Conservation (phyloP, 352 stramenopile genomes). For the Aphanomyces invadans region DNA sequence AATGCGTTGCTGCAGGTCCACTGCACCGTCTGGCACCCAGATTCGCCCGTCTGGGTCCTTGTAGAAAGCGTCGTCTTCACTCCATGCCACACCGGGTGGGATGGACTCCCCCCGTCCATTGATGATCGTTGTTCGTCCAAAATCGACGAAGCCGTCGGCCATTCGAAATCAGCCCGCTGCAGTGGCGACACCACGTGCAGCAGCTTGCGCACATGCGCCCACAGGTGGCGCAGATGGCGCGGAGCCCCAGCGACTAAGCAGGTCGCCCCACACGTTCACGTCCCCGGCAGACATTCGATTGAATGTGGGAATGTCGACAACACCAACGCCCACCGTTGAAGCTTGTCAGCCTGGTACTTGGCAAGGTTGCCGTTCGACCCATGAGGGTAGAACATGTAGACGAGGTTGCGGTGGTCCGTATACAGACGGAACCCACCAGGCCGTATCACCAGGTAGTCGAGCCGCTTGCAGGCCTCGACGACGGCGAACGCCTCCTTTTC, state of each 20-base stretch:
- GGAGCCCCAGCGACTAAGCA: slow-evolving; percentile 29
- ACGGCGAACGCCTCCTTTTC: slow-evolving; percentile 31
- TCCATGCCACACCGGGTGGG: slow-evolving; percentile 1
- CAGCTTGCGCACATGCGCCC: not conserved
- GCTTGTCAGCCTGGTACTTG: slow-evolving; percentile 32
- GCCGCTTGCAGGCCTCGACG: slow-evolving; percentile 27
- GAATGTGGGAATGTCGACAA: slow-evolving; percentile 27
- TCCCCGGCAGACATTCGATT: slow-evolving; percentile 29
- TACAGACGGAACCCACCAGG: slow-evolving; percentile 24
- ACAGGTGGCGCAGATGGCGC: not conserved
- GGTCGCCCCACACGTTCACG: slow-evolving; percentile 31
- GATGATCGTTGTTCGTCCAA: not conserved
- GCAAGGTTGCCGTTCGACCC: slow-evolving; percentile 12
- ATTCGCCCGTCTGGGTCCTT: slow-evolving; percentile 13
- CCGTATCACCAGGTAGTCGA: slow-evolving; percentile 27
- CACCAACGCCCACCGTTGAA: slow-evolving; percentile 27
- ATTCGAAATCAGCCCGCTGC: slow-evolving; percentile 1
- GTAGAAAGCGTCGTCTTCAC: not conserved
- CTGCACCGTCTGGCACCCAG: slow-evolving; percentile 27
- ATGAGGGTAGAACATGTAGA: slow-evolving; percentile 29
- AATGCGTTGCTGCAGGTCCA: slow-evolving; percentile 25
- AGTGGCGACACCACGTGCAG: slow-evolving; percentile 5
- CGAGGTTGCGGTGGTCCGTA: slow-evolving; percentile 30
- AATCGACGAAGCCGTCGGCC: slow-evolving; percentile 10
- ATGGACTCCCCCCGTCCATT: not conserved